Evolutionary conservation across 495 filamentous ascomycete genomes (phyloP).

Genomic region (Hyaloscypha finlandica): DNA sequence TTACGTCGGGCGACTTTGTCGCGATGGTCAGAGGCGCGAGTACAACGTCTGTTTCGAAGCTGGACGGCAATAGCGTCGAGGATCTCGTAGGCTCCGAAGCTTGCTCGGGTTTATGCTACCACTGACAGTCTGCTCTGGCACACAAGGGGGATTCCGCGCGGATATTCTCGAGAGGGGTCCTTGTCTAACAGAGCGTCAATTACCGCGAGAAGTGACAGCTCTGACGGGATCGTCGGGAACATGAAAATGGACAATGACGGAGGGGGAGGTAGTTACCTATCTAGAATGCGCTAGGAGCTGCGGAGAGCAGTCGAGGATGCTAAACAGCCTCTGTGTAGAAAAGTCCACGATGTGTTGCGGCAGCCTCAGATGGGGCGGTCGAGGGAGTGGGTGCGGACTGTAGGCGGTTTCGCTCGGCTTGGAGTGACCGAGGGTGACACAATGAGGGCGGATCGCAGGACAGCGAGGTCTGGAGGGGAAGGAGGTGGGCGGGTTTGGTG

Average conservation of each 20-base stretch:
- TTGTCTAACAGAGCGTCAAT: conserved; percentile 22
- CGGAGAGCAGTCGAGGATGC: conserved; percentile 22
- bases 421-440: conserved; percentile 24
- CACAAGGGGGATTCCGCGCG: conserved; percentile 6
- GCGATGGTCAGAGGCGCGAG: conserved; percentile 11
- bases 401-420: conserved; percentile 30
- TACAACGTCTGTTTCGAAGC: not conserved
- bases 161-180: conserved; percentile 23
- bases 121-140: conserved; percentile 3
- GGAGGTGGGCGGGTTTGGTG: conserved; percentile 24
- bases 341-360: conserved; percentile 21
- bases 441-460: conserved; percentile 25
- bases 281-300: conserved; percentile 17
- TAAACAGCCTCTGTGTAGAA: conserved; percentile 22
- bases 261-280: conserved; percentile 20
- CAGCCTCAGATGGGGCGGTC: conserved; percentile 33
- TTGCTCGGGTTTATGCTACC: conserved; percentile 10
- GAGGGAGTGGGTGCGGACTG: conserved; percentile 20
- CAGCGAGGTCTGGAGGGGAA: conserved; percentile 24
- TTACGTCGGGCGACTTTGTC: conserved; percentile 21
- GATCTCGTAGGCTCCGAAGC: conserved; percentile 4
- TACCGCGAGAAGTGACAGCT: conserved; percentile 16
- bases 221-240: conserved; percentile 19
- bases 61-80: not conserved
- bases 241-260: conserved; percentile 16